Base-by-base conservation (phyloP, 768 basidiomycete genomes). In the Suillus sp. region DNA sequence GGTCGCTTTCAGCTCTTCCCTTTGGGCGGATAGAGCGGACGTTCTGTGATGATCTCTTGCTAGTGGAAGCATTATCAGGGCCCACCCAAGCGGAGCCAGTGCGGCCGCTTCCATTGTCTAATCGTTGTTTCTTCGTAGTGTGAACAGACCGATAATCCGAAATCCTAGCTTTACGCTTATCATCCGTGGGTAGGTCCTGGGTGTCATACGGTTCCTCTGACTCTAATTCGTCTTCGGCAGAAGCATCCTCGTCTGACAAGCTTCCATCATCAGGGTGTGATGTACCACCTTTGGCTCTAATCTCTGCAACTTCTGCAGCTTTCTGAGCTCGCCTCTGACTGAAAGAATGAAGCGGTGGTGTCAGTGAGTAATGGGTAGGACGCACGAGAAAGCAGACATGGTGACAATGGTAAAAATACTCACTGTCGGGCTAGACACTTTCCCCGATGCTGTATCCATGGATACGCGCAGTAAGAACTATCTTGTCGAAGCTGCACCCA, bases 401-500 rank as follows among this genome's bases (percentile, higher is more conserved):
- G 65, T 74, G 62, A 57, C 53, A 60, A 64, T 27, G 35, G 35
- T 35, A 37, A 25, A 54, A 58, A 38, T 47, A 85, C 86, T 71
- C 72, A 92, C 90, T 86, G 81, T 69, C 89, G 76, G n/a, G 85
- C 83, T 51, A 90, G 72, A 77, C 91, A 92, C 74, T 91, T 93
- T 30, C 80, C 83, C 22, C 89, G 83, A 73, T 93, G 91, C 75
- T 90, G 89, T 63, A 86, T 71, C 91, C 91, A 93, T 43, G 91
- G 91, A 71, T 92, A 91, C 59, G 91, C 88, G 67, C 91, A 93
- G 72, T 88, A 93, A 11, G 85, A 84, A 64, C 85, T 86, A 67
- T 93, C 91, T 71, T 91, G 90, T 47, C 91, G 75, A 22, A 93
- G 80, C 73, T 92, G 91, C 1, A 93, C 90, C 91, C 91, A 93